A percentile compares a stretch with the other conserved stretches of the same genome.
phyloP scores from a whole-genome alignment of 768 basidiomycete genomes.

The Bullera alba region DNA sequence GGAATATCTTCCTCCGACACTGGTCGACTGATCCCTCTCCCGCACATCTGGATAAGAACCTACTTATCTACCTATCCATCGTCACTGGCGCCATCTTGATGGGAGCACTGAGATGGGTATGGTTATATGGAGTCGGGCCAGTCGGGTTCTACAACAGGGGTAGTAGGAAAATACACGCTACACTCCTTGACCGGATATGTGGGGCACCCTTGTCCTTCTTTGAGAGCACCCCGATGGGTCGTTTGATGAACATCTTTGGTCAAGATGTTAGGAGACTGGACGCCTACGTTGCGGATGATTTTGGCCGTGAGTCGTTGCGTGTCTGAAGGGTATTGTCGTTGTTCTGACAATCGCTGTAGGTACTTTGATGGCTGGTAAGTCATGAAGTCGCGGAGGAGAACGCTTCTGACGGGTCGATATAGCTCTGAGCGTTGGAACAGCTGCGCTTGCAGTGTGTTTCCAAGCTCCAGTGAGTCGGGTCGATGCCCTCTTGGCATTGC shows the following conservation, averaged over 20 bases:
- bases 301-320: constrained; percentile 15
- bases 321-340: not conserved
- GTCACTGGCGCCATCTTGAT: constrained; percentile 7
- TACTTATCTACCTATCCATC: constrained; percentile 20
- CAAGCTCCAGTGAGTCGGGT: constrained; percentile 13
- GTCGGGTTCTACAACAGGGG: constrained; percentile 28
- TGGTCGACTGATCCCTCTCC: constrained; percentile 37
- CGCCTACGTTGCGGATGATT: constrained; percentile 25
- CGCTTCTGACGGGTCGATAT: constrained; percentile 6
- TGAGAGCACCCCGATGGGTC: constrained; percentile 33
- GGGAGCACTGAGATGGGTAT: constrained; percentile 31
- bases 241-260: constrained; percentile 40
- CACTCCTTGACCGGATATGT: constrained; percentile 17
- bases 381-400: not conserved
- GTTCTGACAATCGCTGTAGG: not conserved
- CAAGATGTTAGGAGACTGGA: constrained; percentile 35
- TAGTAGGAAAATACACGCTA: constrained; percentile 22
- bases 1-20: constrained; percentile 15
- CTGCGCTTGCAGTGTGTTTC: constrained; percentile 9
- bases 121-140: constrained; percentile 38
- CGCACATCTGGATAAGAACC: constrained; percentile 20
- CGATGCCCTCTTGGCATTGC: not conserved
- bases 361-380: not conserved
- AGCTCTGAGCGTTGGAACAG: constrained; percentile 5
- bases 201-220: constrained; percentile 34